Evolutionary conservation across 495 filamentous ascomycete species (phyloP), one percentile per base, ranked within the genome.

Genomic region (Sabuloglossum arenarium): DNA sequence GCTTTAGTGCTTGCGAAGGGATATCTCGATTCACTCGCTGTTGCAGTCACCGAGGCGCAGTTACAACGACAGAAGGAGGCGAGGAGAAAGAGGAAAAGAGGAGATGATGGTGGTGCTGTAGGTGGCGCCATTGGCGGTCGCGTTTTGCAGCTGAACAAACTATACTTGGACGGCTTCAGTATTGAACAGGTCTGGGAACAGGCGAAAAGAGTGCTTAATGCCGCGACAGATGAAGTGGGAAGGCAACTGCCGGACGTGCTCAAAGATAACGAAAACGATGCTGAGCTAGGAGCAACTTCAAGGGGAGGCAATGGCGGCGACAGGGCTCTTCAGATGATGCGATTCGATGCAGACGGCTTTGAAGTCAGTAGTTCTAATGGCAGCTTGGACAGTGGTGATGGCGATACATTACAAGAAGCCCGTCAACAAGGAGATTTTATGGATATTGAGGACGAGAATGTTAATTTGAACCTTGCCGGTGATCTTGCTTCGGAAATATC

Each of bases 151-250:
- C 68, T 90, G 58, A 76, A 81, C 62, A 83, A 84, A 66, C 68
- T 98, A 23, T 81, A 97, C 66, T 72, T 85, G 29, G 81, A 94
- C 28, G 91, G 90, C 0, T 95, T 98, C 67, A 84, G 81, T 58
- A 79, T 84, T 24, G 79, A 80, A 47, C 91, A 97, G 69, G 79
- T 98, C 19, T 97, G 89, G 87, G 86, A 94, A 64, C 91, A 98
- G 68, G 86, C 87, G 5, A 81, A 76, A 60, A 79, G 84, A 64
- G 84, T 98, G 23, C 75, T 91, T 56, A 71, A 78, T 62, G 75
- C 73, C 3, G 68, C 71, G 25, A 73, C 71, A 51, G 63, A 71
- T 12, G 73, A 79, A 58, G 61, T 75, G 10, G 73, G 82, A 55
- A 64, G 69, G 28, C 63, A 61, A 2, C 42, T 72, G 25, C 59